Evolutionary conservation across 768 basidiomycete species (phyloP).

Genomic region (Ephemerocybe angulata): DNA sequence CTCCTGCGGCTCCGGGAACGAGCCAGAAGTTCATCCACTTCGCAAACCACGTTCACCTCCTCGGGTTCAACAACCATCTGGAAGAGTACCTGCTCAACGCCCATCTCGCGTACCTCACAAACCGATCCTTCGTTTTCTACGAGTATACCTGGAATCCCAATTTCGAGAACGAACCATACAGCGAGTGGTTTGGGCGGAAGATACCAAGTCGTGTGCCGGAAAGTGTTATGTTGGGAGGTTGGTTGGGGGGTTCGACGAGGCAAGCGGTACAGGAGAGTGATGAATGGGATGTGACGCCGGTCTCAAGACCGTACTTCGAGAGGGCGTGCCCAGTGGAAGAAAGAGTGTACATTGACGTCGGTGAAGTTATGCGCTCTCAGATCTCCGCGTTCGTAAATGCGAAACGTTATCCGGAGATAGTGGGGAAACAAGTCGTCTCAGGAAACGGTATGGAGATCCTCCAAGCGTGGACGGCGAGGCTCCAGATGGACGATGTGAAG

Average conservation of each 20-base stretch:
- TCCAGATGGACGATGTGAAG: constrained; percentile 40
- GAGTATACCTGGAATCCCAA: constrained; percentile 54
- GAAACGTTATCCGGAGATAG: background rate
- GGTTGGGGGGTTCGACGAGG: background rate
- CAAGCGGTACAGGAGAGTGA: background rate
- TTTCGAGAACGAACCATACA: constrained; percentile 45
- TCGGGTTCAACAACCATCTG: constrained; percentile 62
- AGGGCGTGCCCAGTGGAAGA: background rate
- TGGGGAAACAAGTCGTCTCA: constrained; percentile 8
- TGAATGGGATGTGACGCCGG: constrained; percentile 4
- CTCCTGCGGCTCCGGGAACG: constrained; percentile 36
- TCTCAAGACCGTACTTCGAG: constrained; percentile 6
- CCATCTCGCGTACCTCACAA: constrained; percentile 43
- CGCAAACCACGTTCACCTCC: constrained; percentile 44
- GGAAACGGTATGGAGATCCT: constrained; percentile 35
- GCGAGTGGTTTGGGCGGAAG: constrained; percentile 40
- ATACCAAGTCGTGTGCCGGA: constrained; percentile 53
- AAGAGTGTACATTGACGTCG: constrained; percentile 1
- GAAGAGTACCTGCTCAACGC: constrained; percentile 55
- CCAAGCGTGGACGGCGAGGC: constrained; percentile 42
- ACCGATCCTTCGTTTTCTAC: constrained; percentile 55
- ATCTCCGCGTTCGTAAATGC: background rate
- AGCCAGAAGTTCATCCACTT: constrained; percentile 45
- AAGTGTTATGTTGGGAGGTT: constrained; percentile 5
- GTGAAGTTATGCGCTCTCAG: constrained; percentile 10